Percentiles rank a stretch among this genome's conserved stretches.
Evolutionary conservation across 225 moss, liverwort and hornwort species (phyloP).

Genomic region (Asterella californica): DNA sequence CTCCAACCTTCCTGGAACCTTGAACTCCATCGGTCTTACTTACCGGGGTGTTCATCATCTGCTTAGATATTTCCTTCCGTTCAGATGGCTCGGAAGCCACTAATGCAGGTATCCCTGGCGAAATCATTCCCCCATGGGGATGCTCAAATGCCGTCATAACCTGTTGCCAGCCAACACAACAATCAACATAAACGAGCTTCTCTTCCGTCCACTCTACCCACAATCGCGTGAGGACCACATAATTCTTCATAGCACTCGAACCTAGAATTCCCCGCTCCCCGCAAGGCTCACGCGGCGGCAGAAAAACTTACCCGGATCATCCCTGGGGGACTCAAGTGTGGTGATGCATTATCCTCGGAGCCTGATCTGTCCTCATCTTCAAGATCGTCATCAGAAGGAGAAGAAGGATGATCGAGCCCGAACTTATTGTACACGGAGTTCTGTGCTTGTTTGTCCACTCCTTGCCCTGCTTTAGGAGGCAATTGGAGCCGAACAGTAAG

Average conservation of each 20-base stretch:
- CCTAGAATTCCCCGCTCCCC: no score
- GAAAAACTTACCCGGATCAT: constrained; percentile 72
- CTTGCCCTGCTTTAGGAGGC: constrained; percentile 21
- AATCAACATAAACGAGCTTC: constrained; percentile 24
- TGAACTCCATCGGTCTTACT: constrained; percentile 27
- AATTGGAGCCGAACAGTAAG: constrained; percentile 25
- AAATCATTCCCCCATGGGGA: constrained; percentile 67
- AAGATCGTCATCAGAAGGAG: constrained; percentile 64
- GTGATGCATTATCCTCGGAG: constrained; percentile 66
- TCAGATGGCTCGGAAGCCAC: constrained; percentile 29
- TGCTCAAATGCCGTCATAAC: constrained; percentile 57
- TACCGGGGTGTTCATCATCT: constrained; percentile 23
- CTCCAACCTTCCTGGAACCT: constrained; percentile 16
- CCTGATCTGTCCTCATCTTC: constrained; percentile 55
- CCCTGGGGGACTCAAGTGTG: constrained; percentile 71
- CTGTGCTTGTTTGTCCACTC: constrained; percentile 45
- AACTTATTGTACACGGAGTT: constrained; percentile 75
- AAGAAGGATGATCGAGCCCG: constrained; percentile 67
- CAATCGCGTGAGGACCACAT: constrained; percentile 19
- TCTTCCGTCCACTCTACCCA: constrained; percentile 17
- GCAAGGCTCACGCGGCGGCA: not conserved
- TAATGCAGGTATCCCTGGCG: constrained; percentile 45
- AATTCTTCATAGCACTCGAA: not conserved
- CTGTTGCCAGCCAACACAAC: constrained; percentile 44
- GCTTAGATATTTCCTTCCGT: constrained; percentile 34